Percentiles rank a stretch among this genome's conserved stretches.
Conservation (phyloP, 108 stramenopile species). For the Fistulifera pelliculosa region DNA sequence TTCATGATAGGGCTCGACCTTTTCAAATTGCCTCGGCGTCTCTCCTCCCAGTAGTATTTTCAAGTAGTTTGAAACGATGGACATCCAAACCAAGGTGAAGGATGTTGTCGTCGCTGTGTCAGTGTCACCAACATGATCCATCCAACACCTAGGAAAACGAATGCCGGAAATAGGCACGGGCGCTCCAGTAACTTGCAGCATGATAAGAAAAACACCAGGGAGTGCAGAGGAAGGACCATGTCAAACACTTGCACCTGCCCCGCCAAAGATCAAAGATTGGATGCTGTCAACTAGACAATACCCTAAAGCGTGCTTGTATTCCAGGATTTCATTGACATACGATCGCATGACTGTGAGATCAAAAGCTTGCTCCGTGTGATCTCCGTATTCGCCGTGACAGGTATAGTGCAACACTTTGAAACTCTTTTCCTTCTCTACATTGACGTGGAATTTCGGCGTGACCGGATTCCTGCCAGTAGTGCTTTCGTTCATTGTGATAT, state of each 20-base stretch:
- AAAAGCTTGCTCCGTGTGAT: conserved; percentile 29
- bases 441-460: conserved; percentile 53
- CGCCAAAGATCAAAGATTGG: conserved; percentile 52
- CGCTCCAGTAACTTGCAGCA: conserved; percentile 47
- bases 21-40: conserved; percentile 4
- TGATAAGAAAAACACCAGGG: conserved; percentile 26
- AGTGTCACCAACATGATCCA: conserved; percentile 26
- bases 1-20: conserved; percentile 29
- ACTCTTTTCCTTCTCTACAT: conserved; percentile 48
- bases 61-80: not conserved
- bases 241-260: conserved; percentile 27
- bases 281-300: conserved; percentile 31
- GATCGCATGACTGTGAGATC: conserved; percentile 50
- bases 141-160: conserved; percentile 42
- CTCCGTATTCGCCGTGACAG: not conserved
- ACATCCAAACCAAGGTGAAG: conserved; percentile 8
- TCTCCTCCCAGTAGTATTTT: not conserved
- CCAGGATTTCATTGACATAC: conserved; percentile 16
- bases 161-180: conserved; percentile 38
- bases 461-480: conserved; percentile 29
- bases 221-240: conserved; percentile 53
- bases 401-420: conserved; percentile 29
- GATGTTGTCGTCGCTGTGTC: not conserved
- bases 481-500: conserved; percentile 40
- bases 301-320: not conserved